phyloP scores from a whole-genome alignment of 306 rosid genomes.

The Crataegus laevigata region DNA sequence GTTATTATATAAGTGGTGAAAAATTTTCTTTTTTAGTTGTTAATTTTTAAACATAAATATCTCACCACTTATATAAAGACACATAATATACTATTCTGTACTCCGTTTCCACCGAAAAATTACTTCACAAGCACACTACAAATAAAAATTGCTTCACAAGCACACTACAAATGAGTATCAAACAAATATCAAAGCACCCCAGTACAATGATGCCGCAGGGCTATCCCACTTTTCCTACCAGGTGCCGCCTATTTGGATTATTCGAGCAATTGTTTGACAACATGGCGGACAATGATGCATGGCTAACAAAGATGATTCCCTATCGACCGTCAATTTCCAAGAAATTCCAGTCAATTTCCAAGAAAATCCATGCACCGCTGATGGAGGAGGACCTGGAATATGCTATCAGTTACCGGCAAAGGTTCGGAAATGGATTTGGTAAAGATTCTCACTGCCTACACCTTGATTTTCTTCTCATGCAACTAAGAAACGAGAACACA shows the following conservation, averaged over 20 bases:
- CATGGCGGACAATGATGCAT: slow-evolving; percentile 8
- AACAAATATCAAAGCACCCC: too few relatives aligned
- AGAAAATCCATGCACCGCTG: neutral
- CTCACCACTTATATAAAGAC: rapidly evolving
- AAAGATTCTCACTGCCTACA: neutral
- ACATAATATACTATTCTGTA: rapidly evolving
- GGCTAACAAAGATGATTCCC: neutral
- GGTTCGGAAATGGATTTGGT: neutral
- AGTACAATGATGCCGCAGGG: too few relatives aligned
- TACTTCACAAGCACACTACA: too few relatives aligned
- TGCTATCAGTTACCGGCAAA: neutral
- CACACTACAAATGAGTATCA: too few relatives aligned
- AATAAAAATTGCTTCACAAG: rapidly evolving
- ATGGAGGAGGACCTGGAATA: neutral
- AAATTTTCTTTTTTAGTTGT: too few relatives aligned
- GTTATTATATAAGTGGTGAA: rapidly evolving
- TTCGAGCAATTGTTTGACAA: neutral
- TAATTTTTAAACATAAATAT: too few relatives aligned
- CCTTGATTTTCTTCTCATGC: too few relatives aligned
- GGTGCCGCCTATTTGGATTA: too few relatives aligned
- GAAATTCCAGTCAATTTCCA: too few relatives aligned
- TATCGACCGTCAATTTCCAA: too few relatives aligned
- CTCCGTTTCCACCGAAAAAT: rapidly evolving
- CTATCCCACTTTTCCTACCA: too few relatives aligned
- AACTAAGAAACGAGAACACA: too few relatives aligned